Base-by-base conservation (phyloP, 345 rosid species). In the Populus pruinosa region DNA sequence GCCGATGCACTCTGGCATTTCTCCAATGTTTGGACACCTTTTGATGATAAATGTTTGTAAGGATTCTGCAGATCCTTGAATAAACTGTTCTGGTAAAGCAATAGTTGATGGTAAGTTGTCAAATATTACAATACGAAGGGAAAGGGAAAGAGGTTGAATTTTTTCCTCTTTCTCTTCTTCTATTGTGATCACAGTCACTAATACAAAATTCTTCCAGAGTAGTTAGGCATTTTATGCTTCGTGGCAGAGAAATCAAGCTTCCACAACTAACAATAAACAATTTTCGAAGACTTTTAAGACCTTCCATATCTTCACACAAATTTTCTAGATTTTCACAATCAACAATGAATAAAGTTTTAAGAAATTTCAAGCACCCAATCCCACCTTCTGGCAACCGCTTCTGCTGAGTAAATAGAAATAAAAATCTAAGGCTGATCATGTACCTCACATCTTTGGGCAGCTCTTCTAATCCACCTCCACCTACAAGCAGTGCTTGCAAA, bases 281-380 rank as follows among this genome's bases (percentile, higher is more conserved):
- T 41, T 41, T 73, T 25, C 35, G 66, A 67, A 82, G 88, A 11
- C 31, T 56, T n/a, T 9, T 61, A 10, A 85, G 81, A 2, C 12
- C n/a, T 4, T 33, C 59, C 21, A 80, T 71, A 14, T 76, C 78
- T 7, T 77, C 73, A 6, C 70, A 80, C 55, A 85, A 64, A 29
- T 63, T 7, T 67, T 77, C 78, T 18, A 82, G 73, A 70, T 82
- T 78, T 35, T 56, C 56, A 23, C 83, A 81, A 18, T 35, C n/a
- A 23, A 25, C 25, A 5, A 82, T 69, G 66, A 31, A 67, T 27
- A 84, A 61, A 70, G 13, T 47, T 13, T 62, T 69, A 23, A 79
- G 80, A 73, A 83, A 76, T 1, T 47, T 41, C 77, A 79, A 35
- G 66, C 78, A 56, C 41, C 79, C 85, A 16, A 84, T 76, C 43